Conservation (phyloP, 768 basidiomycete species). For the Lactarius evosmus region DNA sequence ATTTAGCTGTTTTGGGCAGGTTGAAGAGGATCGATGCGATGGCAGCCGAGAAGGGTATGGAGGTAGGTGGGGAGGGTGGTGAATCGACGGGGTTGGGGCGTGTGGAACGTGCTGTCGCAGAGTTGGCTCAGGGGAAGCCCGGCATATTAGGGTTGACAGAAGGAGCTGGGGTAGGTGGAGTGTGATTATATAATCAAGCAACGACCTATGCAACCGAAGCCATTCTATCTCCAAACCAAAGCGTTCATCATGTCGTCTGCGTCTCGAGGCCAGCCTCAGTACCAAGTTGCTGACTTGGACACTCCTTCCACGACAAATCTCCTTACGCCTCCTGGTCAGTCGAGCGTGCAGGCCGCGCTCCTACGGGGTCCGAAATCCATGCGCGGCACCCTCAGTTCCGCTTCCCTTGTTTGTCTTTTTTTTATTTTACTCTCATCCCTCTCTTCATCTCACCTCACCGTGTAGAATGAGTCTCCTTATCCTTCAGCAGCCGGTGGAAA, state of each 20-base stretch:
- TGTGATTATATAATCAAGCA: slow-evolving; percentile 12
- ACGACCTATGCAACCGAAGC: background rate
- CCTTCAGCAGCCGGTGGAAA: slow-evolving; percentile 11
- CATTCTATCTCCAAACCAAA: background rate
- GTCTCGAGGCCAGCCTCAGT: slow-evolving; percentile 35
- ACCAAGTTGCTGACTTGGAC: slow-evolving; percentile 42
- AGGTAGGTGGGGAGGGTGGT: slow-evolving; percentile 43
- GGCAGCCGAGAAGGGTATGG: slow-evolving; percentile 40
- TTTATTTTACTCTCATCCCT: background rate
- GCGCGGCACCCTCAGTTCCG: slow-evolving; percentile 39
- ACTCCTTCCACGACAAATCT: slow-evolving; percentile 54
- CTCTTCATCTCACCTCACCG: slow-evolving; percentile 1
- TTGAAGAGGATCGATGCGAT: slow-evolving; percentile 51
- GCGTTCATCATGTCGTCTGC: slow-evolving; percentile 1
- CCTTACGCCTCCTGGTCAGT: slow-evolving; percentile 38
- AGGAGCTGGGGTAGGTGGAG: slow-evolving; percentile 38
- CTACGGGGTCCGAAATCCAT: slow-evolving; percentile 40
- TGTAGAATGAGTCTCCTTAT: slow-evolving; percentile 30
- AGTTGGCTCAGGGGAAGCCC: slow-evolving; percentile 32
- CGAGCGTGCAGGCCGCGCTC: slow-evolving; percentile 44
- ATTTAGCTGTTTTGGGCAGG: slow-evolving; percentile 48
- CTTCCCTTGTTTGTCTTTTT: slow-evolving; percentile 41
- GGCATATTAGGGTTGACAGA: slow-evolving; percentile 50
- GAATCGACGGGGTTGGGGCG: slow-evolving; percentile 45
- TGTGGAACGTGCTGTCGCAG: slow-evolving; percentile 46